Conservation (phyloP, 345 rosid species). For the Syzygium grande region DNA sequence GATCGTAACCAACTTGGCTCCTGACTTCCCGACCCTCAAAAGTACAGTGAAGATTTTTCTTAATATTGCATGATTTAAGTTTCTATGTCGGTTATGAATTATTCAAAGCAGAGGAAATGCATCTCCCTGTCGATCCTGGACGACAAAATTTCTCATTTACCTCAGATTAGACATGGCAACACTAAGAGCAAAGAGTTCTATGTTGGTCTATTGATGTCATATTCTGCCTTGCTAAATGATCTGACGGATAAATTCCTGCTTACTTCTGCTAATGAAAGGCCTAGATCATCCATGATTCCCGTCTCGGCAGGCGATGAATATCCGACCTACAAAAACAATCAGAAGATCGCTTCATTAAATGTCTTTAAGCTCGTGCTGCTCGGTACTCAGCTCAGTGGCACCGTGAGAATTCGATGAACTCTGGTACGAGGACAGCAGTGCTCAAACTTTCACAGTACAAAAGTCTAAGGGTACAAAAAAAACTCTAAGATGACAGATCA, state of each 20-base stretch:
- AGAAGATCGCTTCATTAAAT: neutral
- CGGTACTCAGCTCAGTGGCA: neutral
- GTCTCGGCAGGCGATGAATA: slow-evolving; percentile 42
- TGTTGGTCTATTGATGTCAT: neutral
- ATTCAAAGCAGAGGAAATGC: neutral
- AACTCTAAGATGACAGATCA: neutral
- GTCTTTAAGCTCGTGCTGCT: neutral
- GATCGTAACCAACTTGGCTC: neutral
- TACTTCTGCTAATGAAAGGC: slow-evolving; percentile 13
- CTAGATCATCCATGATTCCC: slow-evolving; percentile 24
- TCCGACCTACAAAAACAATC: slow-evolving; percentile 23
- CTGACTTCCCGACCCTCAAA: neutral
- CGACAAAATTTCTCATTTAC: neutral
- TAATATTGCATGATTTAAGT: neutral
- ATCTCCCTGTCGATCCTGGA: neutral
- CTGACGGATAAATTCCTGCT: neutral
- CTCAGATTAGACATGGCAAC: neutral
- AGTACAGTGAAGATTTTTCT: neutral
- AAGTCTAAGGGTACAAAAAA: neutral
- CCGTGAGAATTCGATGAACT: neutral
- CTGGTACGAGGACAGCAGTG: neutral
- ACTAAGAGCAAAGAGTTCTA: neutral
- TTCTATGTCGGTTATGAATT: neutral
- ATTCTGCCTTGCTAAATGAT: neutral
- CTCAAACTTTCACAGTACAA: neutral